Evolutionary conservation across 2,329 filamentous ascomycete genomes (phyloP).

Genomic region (Verticillium nonalfalfae): DNA sequence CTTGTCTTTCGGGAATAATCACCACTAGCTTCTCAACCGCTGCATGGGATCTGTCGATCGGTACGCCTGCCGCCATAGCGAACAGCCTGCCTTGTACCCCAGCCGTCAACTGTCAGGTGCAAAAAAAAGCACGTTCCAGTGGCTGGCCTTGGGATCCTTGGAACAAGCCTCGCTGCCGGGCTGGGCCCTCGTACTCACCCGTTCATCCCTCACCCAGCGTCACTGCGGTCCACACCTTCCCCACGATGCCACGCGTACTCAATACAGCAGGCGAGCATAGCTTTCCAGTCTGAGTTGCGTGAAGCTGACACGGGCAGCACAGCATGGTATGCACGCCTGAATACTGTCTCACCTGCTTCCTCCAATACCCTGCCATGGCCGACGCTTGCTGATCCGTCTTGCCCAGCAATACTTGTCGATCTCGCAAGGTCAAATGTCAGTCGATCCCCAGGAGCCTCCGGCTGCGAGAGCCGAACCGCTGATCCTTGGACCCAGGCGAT

Average conservation of each 20-base stretch:
- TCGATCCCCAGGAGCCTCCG: not conserved
- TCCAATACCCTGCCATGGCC: not conserved
- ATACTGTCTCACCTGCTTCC: not conserved
- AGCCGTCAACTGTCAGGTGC: no score
- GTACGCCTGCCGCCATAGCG: no score
- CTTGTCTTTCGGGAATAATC: not conserved
- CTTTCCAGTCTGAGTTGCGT: not conserved
- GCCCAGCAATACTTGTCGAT: constrained; percentile 28
- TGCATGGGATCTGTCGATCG: no score
- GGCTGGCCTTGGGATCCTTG: no score
- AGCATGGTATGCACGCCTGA: not conserved
- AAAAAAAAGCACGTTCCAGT: no score
- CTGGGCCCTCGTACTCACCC: not conserved
- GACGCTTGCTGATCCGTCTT: not conserved
- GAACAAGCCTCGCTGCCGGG: no score
- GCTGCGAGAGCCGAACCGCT: not conserved
- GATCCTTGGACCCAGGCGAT: constrained; percentile 17
- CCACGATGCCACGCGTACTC: not conserved
- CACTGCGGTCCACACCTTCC: not conserved
- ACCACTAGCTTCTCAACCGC: not conserved
- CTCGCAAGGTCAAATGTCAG: constrained; percentile 28
- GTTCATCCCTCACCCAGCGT: not conserved
- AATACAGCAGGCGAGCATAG: not conserved
- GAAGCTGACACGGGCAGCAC: not conserved
- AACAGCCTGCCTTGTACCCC: no score